Conservation (phyloP, 169 alveolate genomes). For the Toxoplasma gondii region DNA sequence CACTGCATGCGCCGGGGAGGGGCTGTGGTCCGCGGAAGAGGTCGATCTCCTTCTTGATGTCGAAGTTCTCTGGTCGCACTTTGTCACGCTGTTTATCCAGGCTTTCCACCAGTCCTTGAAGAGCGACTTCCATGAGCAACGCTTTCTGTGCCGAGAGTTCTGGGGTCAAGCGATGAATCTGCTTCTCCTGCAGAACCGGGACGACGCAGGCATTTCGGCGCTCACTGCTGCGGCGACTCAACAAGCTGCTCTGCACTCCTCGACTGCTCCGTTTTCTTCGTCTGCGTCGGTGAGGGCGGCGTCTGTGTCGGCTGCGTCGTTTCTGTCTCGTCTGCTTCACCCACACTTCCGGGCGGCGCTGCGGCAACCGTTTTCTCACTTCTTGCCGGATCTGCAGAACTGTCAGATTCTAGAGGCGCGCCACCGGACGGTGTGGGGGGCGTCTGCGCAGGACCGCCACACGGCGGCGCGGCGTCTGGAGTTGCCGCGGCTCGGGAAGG, state of each 20-base stretch:
- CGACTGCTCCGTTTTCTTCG: not conserved
- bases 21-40: not conserved
- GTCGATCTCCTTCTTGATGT: constrained; percentile 9
- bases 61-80: constrained; percentile 27
- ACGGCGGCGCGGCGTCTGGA: constrained; percentile 58
- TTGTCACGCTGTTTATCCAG: constrained; percentile 21
- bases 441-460: constrained; percentile 37
- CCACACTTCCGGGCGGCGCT: constrained; percentile 37
- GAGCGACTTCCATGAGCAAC: constrained; percentile 54
- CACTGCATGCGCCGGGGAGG: no score
- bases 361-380: constrained; percentile 47
- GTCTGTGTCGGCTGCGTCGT: not conserved
- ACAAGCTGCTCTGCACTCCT: not conserved
- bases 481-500: constrained; percentile 55
- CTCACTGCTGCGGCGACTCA: not conserved
- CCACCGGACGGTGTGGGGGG: constrained; percentile 45
- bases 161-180: constrained; percentile 60
- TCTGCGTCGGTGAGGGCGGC: not conserved
- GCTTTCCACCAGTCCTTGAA: not conserved
- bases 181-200: constrained; percentile 40
- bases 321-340: not conserved
- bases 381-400: constrained; percentile 51
- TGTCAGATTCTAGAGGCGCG: constrained; percentile 23
- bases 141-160: constrained; percentile 45
- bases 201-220: not conserved